Percentiles rank a stretch among this genome's conserved stretches.
Conservation (phyloP, 495 filamentous ascomycete species). For the Lepraria neglecta region DNA sequence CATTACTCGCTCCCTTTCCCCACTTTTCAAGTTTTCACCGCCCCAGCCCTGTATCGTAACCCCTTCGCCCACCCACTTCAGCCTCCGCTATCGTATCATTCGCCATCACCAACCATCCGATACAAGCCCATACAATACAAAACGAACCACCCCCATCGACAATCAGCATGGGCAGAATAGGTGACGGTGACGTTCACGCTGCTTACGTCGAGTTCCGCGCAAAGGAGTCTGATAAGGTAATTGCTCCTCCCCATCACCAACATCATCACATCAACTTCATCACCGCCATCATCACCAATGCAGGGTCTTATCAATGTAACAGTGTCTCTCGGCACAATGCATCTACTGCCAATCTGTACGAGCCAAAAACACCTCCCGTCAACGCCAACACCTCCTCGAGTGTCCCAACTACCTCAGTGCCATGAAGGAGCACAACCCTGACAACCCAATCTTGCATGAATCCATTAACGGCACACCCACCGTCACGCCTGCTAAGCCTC, state of each 20-base stretch:
- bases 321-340: slow-evolving; percentile 54
- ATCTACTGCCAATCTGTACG: slow-evolving; percentile 54
- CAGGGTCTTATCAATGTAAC: not conserved
- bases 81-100: slow-evolving; percentile 17
- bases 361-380: slow-evolving; percentile 52
- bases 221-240: slow-evolving; percentile 58
- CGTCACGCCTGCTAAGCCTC: slow-evolving; percentile 23
- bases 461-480: slow-evolving; percentile 50
- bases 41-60: slow-evolving; percentile 8
- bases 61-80: slow-evolving; percentile 2
- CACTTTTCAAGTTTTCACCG: slow-evolving; percentile 6
- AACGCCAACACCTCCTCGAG: slow-evolving; percentile 50
- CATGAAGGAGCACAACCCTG: slow-evolving; percentile 54
- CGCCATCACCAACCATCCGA: slow-evolving; percentile 2
- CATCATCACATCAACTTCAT: slow-evolving; percentile 13
- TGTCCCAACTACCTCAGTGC: slow-evolving; percentile 51
- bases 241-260: not conserved
- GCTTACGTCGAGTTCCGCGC: slow-evolving; percentile 55
- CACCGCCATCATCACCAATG: slow-evolving; percentile 8
- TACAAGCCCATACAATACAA: slow-evolving; percentile 17
- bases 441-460: slow-evolving; percentile 51
- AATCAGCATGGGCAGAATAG: slow-evolving; percentile 48
- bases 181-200: slow-evolving; percentile 53
- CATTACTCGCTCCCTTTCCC: not conserved
- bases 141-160: slow-evolving; percentile 11